These are phyloP conservation scores for Volvox africanus DNA, from an alignment of 139 green algal genomes.

Conservation along the genomic window DNA sequence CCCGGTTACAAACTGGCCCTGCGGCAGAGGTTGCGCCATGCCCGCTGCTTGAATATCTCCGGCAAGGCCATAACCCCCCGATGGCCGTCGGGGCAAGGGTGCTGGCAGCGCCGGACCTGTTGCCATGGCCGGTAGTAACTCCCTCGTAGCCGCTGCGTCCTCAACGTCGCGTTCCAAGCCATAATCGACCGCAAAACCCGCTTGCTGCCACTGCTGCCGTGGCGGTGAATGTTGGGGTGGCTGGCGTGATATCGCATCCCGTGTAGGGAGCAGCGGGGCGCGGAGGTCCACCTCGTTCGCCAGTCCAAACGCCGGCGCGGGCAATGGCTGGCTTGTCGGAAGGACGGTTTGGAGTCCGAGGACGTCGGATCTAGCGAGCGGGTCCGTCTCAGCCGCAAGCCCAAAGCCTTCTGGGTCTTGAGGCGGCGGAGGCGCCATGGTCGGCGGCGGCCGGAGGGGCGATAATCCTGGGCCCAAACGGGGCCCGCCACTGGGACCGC, in stretches of 20 bases:
- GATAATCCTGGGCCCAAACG: not conserved
- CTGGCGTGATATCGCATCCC: too few relatives aligned
- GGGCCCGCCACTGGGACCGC: not conserved
- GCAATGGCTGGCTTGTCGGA: not conserved
- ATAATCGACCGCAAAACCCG: not conserved
- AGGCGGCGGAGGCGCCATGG: not conserved
- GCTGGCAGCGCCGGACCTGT: not conserved
- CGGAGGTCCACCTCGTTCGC: not conserved
- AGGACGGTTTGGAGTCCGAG: not conserved
- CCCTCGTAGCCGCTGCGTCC: not conserved
- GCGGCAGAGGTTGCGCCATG: not conserved
- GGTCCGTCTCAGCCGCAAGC: not conserved
- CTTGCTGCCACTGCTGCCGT: not conserved
- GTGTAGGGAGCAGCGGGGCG: not conserved
- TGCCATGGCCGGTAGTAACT: not conserved
- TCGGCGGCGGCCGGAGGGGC: not conserved
- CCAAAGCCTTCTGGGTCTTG: not conserved
- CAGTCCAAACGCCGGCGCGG: not conserved
- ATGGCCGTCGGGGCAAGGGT: not conserved
- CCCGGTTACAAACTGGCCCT: too few relatives aligned
- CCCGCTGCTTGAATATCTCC: not conserved
- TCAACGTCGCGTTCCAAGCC: not conserved
- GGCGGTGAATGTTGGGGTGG: not conserved
- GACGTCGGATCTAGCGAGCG: not conserved
- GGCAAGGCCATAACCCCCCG: not conserved